Base-by-base conservation (phyloP, 2,329 filamentous ascomycete species). In the Curvularia hawaiiensis region DNA sequence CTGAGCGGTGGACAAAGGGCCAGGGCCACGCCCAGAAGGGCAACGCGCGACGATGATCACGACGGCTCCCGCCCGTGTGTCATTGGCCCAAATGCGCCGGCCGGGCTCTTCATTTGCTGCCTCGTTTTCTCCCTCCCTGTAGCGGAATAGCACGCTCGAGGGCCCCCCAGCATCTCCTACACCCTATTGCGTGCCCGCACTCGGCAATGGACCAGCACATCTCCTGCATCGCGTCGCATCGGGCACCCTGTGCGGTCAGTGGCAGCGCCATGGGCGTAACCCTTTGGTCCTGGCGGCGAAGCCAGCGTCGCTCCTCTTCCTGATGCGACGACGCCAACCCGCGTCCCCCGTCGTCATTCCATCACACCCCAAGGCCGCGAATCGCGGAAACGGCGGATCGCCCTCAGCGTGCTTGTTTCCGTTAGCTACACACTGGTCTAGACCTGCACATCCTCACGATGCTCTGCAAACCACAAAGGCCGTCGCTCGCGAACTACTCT, bases 1-100 rank as follows among this genome's bases (percentile, higher is more conserved):
- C 56, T 65, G 58, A 59, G 63, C 64, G 62, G 64, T 63, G 56
- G 58, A 58, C 52, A 51, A 53, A 60, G 62, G 54, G 63, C 57
- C 68, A 58, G 64, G 59, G 44, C 44, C 7, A 14, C 52, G 62
- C 61, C 60, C 58, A 68, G 63, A 66, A 67, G 65, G 72, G 70
- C 67, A 70, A 70, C 60, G 47, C 54, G 61, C 50, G 59, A 62
- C 60, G 71, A 44, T 49, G 61, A 72, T 74, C 68, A 56, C 9
- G 54, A 28, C 54, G 40, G 41, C 30, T 11, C 11, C 1, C 11
- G 9, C 30, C 11, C 10, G 9, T 9, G 22, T 44, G 18, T 60
- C 47, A 73, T 71, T 71, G 67, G 70, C 47, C n/a, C 50, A 16
- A 10, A 39, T 3, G 35, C 10, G 22, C 12, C 33, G 12, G 26